Conservation (phyloP, 1,284 basidiomycete genomes). For the Sanghuangporus weigelae region DNA sequence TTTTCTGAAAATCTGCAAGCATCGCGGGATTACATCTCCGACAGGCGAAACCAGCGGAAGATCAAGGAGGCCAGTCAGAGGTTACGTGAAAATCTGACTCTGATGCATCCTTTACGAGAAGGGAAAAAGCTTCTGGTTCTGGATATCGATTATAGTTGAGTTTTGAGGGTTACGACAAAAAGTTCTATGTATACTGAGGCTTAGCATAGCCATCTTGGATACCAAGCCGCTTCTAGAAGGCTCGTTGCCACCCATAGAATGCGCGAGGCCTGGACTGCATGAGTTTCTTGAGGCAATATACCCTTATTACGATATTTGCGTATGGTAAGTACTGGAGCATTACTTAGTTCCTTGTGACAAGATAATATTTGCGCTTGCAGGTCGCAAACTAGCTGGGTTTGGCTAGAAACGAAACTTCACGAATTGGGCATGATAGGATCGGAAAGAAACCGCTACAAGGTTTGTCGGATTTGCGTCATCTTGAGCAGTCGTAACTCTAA, state of each 20-base stretch:
- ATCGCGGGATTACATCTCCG: conserved; percentile 57
- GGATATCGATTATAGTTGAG: conserved; percentile 82
- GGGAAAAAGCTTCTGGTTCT: conserved; percentile 81
- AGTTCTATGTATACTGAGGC: neutral
- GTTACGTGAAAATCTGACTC: conserved; percentile 50
- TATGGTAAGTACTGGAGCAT: conserved; percentile 48
- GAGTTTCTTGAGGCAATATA: conserved; percentile 79
- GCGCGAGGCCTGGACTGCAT: conserved; percentile 78
- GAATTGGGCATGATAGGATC: conserved; percentile 83
- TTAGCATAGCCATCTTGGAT: conserved; percentile 65
- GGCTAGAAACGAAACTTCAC: conserved; percentile 87
- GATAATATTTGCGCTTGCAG: conserved; percentile 28
- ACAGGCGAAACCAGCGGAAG: conserved; percentile 74
- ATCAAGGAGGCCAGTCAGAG: conserved; percentile 67
- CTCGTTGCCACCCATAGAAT: conserved; percentile 71
- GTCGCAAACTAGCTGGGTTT: conserved; percentile 87
- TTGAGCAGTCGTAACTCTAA: neutral
- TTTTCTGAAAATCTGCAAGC: conserved; percentile 57
- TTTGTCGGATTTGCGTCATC: conserved; percentile 24
- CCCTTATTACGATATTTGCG: conserved; percentile 79
- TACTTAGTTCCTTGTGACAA: neutral
- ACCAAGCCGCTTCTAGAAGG: conserved; percentile 78
- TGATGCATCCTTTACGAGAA: conserved; percentile 71
- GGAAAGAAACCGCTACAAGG: conserved; percentile 60
- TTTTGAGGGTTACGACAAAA: neutral